Evolutionary conservation across 352 stramenopile genomes (phyloP), one percentile per base, ranked within the genome.

Genomic region (Phytophthora crassamura): DNA sequence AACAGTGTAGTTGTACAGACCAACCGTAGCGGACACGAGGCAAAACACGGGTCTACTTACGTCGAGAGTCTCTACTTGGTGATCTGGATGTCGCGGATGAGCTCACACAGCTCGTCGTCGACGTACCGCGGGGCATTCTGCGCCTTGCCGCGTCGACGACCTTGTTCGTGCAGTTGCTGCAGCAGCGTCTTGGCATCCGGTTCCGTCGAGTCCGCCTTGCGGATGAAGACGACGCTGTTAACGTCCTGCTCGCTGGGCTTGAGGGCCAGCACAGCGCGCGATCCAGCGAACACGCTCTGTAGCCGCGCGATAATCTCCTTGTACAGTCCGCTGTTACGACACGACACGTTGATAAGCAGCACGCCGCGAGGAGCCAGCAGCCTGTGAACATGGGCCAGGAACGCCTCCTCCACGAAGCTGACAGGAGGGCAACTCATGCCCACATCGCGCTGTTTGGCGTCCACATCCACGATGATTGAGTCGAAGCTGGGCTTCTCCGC

Each of bases 381-480:
- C 7, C n/a, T 48, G 46, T 81, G 42, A 18, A 81, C 65, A 7
- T 78, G 45, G 38, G 69, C 9, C 25, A 95, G 55, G 43, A 87
- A 84, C 9, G 20, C 40, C 15, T 75, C 61, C 46, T 84, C 68
- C 41, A 94, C 64, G 54, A 94, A 94, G 35, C 68, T 76, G 34
- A 79, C 56, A 46, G 84, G 83, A 22, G 86, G 86, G 39, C 84
- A 92, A 50, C 78, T 87, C 70, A 94, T 85, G 30, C 80, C 83
- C 10, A 86, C 71, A 69, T 91, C 85, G 11, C 62, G 63, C 57
- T 82, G 67, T 55, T 92, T 92, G 32, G 83, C 80, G 60, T 95
- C 86, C 18, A 95, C 86, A 51, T 95, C 86, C 18, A 95, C 62
- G 40, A 93, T 74, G 35, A 95, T 83, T 15, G 77, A 84, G 61